Evolutionary conservation across 371 early-diverging fungal species (phyloP).

Genomic region (Rhizopus delemar): DNA sequence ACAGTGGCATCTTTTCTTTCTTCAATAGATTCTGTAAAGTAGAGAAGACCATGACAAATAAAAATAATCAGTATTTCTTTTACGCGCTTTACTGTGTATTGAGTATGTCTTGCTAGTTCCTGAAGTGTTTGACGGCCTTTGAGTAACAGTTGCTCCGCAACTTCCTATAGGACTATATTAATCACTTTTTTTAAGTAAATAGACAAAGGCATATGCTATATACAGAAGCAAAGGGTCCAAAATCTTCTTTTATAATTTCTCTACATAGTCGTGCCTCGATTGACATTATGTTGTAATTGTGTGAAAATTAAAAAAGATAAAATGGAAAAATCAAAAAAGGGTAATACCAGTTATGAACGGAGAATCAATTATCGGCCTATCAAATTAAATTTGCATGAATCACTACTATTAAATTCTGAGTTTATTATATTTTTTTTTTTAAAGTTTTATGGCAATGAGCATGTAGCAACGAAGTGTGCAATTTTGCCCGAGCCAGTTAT

Average conservation of each 20-base stretch:
- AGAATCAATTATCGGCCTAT: no score
- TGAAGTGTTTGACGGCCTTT: slow-evolving; percentile 45
- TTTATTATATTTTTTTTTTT: no score
- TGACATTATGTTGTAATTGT: slow-evolving; percentile 28
- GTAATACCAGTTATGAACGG: no score
- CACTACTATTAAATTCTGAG: no score
- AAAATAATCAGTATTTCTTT: slow-evolving; percentile 42
- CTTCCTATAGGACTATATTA: slow-evolving; percentile 61
- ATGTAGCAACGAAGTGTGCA: no score
- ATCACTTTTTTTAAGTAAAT: not conserved
- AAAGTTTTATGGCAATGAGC: no score
- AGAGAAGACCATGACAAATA: slow-evolving; percentile 46
- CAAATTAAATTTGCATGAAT: no score
- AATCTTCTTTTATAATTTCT: slow-evolving; percentile 49
- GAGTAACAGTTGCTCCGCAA: slow-evolving; percentile 37
- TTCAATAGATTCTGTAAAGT: slow-evolving; percentile 54
- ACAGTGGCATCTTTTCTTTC: slow-evolving; percentile 62
- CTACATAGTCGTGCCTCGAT: slow-evolving; percentile 44
- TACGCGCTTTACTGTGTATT: slow-evolving; percentile 33
- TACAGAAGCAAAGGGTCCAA: slow-evolving; percentile 50
- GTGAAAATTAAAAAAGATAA: no score
- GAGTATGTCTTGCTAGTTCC: slow-evolving; percentile 42
- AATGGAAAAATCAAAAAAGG: no score
- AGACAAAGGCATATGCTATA: not conserved
- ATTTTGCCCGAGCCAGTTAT: no score